phyloP scores from a whole-genome alignment of 257 asterid species.

The Solanum acaule region DNA sequence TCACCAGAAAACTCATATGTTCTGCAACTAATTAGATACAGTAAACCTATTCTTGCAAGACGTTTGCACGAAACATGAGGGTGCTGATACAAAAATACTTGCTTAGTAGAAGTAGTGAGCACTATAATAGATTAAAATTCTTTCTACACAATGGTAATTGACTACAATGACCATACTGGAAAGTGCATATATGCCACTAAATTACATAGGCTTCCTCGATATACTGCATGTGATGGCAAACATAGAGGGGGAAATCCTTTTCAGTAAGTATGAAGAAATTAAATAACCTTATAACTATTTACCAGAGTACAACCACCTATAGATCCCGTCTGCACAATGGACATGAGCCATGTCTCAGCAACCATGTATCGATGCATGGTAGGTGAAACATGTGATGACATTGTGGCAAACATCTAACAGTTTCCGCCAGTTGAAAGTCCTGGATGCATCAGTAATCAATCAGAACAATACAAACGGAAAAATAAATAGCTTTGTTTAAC shows the following conservation, averaged over 20 bases:
- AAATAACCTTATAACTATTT: slow-evolving; percentile 15
- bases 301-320: slow-evolving; percentile 19
- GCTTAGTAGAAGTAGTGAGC: neutral
- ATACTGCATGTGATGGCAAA: slow-evolving; percentile 14
- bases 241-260: slow-evolving; percentile 16
- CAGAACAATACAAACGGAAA: neutral
- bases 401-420: slow-evolving; percentile 59
- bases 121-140: slow-evolving; percentile 15
- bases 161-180: slow-evolving; percentile 23
- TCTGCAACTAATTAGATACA: neutral
- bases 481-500: neutral
- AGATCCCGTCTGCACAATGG: slow-evolving; percentile 80
- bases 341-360: slow-evolving; percentile 73
- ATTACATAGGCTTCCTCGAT: slow-evolving; percentile 15
- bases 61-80: neutral
- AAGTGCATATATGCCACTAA: slow-evolving; percentile 10
- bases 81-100: neutral
- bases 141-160: slow-evolving; percentile 25
- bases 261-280: slow-evolving; percentile 22
- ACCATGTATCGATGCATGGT: slow-evolving; percentile 75
- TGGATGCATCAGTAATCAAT: slow-evolving; percentile 3
- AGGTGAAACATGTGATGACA: slow-evolving; percentile 79
- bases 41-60: neutral
- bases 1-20: neutral
- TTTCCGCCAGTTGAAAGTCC: slow-evolving; percentile 75